These are phyloP conservation scores for Tulasnella sp. DNA, from an alignment of 768 basidiomycete species.

Conservation along the genomic window DNA sequence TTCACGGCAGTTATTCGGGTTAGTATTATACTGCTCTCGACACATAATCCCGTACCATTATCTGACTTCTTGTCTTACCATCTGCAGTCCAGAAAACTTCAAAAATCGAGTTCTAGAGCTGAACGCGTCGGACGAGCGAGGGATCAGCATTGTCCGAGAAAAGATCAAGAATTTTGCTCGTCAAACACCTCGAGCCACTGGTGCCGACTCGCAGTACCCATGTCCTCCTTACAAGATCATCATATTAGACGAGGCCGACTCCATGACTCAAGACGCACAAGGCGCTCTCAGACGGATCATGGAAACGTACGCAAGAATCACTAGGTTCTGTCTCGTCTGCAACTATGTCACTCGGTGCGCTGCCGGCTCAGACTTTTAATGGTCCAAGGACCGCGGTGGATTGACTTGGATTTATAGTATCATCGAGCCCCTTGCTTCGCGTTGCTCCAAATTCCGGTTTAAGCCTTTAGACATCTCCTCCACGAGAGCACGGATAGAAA, in stretches of 20 bases:
- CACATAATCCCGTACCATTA: neutral
- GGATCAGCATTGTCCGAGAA: conserved; percentile 91
- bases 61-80: neutral
- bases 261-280: conserved; percentile 99
- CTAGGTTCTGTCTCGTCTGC: conserved; percentile 94
- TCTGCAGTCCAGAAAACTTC: conserved; percentile 80
- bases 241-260: conserved; percentile 97
- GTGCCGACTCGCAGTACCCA: conserved; percentile 76
- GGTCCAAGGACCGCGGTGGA: neutral
- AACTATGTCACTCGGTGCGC: conserved; percentile 95
- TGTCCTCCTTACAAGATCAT: conserved; percentile 98
- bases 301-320: conserved; percentile 97
- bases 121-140: conserved; percentile 97
- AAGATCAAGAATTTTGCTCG: conserved; percentile 98
- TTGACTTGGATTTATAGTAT: conserved; percentile 44
- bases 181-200: conserved; percentile 81
- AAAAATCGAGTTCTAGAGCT: conserved; percentile 86
- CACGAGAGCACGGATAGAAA: conserved; percentile 57
- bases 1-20: conserved; percentile 91
- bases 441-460: conserved; percentile 98
- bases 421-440: conserved; percentile 95
- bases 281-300: conserved; percentile 95
- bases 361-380: neutral
- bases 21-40: conserved; percentile 22
- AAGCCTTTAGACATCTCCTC: conserved; percentile 77